Evolutionary conservation across 805 yeast genomes (phyloP), one percentile per base, ranked within the genome.

Genomic region (Ogataea trehalophila): DNA sequence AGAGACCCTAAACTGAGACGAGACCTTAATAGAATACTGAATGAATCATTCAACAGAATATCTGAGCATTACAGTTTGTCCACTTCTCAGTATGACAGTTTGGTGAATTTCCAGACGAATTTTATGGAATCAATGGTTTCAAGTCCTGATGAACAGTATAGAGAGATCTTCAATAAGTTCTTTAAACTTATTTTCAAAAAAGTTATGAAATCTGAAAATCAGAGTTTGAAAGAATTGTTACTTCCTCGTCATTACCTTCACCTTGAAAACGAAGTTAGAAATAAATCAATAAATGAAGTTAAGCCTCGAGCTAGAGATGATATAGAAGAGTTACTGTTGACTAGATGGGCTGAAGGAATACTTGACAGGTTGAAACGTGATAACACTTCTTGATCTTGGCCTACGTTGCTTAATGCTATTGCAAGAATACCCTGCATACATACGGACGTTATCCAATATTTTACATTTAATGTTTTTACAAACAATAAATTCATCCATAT

Each of bases 11-110:
- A 50, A 41, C 44, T 59, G 39, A 53, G 47, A 37, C 47, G 52
- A 39, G 70, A 71, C 23, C 52, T 73, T 29, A 65, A 61, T 41
- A 59, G 69, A 29, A 67, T 74, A 13, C 48, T 73, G 13, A 70
- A 72, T 45, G 75, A 71, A 48, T 68, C 74, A 1, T 71, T 74
- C 51, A 65, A 63, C 47, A 72, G 73, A 55, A 71, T 78, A 50
- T 68, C 72, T 49, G 60, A 72, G 45, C 75, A 73, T 57, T 74
- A 75, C 61, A 79, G 72, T 58, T 68, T 79, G 58, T 72, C 80
- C 48, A 77, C 82, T 16, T 67, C 75, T 49, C 79, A 79, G 58
- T 77, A 78, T 58, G 82, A 73, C 45, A 55, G 55, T 33, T 50
- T 75, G 33, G 75, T 67, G 0, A 55, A 64, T 5, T 69, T 72